These are phyloP conservation scores for Parafenestella ontariensis DNA, from an alignment of 2,329 filamentous ascomycete genomes.

Conservation along the genomic window DNA sequence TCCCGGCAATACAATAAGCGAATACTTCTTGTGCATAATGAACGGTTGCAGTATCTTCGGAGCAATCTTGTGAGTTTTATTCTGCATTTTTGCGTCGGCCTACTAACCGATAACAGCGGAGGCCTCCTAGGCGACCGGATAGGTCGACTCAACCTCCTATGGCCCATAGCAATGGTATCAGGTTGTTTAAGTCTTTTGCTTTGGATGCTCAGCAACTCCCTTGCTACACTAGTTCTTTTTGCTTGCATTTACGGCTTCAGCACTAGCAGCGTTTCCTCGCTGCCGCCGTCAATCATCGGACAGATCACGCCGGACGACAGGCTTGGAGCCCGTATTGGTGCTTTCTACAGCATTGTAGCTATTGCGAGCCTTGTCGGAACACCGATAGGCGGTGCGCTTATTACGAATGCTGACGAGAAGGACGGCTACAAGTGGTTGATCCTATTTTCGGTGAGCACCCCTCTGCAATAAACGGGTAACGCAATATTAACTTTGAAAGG, in stretches of 20 bases:
- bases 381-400: constrained; percentile 66
- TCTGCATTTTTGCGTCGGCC: constrained; percentile 50
- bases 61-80: constrained; percentile 57
- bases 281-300: constrained; percentile 69
- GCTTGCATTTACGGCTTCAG: constrained; percentile 73
- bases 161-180: constrained; percentile 53
- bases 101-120: constrained; percentile 37
- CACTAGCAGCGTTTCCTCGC: constrained; percentile 69
- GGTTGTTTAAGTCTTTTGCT: constrained; percentile 61
- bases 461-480: neutral
- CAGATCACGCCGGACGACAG: constrained; percentile 74
- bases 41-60: constrained; percentile 63
- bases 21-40: constrained; percentile 55
- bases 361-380: constrained; percentile 71
- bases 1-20: constrained; percentile 52
- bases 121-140: constrained; percentile 61
- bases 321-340: constrained; percentile 72
- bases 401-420: constrained; percentile 21
- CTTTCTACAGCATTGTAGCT: constrained; percentile 66
- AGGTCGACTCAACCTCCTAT: constrained; percentile 63
- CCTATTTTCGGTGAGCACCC: constrained; percentile 29
- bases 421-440: constrained; percentile 36
- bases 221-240: constrained; percentile 69
- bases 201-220: constrained; percentile 59
- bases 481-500: constrained; percentile 9